Evolutionary conservation across 1,284 basidiomycete species (phyloP), one percentile per base, ranked within the genome.

Genomic region (Ceratobasidium sp.): DNA sequence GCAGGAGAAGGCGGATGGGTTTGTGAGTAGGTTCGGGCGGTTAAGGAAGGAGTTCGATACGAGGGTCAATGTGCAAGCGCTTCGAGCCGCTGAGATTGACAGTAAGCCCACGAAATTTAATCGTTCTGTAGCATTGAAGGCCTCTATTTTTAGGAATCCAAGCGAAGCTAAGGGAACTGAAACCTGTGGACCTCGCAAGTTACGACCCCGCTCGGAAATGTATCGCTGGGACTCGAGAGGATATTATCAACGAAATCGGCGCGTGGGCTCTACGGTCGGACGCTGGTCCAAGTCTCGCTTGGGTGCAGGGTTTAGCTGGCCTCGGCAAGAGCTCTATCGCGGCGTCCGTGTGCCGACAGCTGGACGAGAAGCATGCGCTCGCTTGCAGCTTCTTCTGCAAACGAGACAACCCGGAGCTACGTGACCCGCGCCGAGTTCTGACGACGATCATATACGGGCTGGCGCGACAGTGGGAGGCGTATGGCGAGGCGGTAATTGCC

Each of bases 351-450:
- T 75, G 76, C n/a, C 56, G 73, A 6, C 44, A 67, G 4, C 72
- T 64, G 36, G 42, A 54, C 14, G 49, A 38, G 9, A 11, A 62
- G 28, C 53, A 69, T 7, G 33, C 23, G 5, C 78, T 79, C 3
- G 79, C 77, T 3, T 78, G 78, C 3, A 78, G 75, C 8, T 58
- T 53, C 16, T 81, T 80, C 75, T 81, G 78, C 58, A 77, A 78
- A 4, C 75, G 79, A 0, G 76, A 58, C 67, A 48, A 40, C 38
- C 66, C 51, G 0, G 62, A 67, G 12, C 44, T 54, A 6, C 58
- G 67, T 11, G 53, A 73, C n/a, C 67, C 73, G 28, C 30, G 42
- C 9, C 40, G 28, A 21, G 54, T 71, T 7, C 38, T 72, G 42
- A 54, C 53, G 7, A 59, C 72, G 8, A 58, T 73, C 16, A 69